These are phyloP conservation scores for Yamadazyma atmosphaerica DNA, from an alignment of 1,139 yeast genomes.

Conservation along the genomic window DNA sequence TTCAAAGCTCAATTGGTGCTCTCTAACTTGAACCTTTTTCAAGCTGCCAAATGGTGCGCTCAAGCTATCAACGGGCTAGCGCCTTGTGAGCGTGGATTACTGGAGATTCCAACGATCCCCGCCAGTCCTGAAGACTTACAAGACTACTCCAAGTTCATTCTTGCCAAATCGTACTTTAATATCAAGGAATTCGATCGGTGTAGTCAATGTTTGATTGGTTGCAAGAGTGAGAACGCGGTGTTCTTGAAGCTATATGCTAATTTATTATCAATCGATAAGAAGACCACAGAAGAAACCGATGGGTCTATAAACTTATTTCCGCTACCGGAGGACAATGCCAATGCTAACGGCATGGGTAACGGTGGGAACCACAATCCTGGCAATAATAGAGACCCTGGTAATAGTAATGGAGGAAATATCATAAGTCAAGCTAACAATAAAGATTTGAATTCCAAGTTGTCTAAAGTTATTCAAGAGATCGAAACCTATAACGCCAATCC, in stretches of 20 bases:
- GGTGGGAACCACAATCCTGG: constrained; percentile 12
- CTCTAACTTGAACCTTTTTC: constrained; percentile 52
- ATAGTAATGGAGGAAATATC: constrained; percentile 7
- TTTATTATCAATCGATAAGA: constrained; percentile 73
- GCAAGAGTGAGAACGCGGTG: constrained; percentile 53
- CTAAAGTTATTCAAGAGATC: constrained; percentile 46
- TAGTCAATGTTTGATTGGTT: constrained; percentile 54
- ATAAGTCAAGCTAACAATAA: constrained; percentile 14
- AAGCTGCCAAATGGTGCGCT: constrained; percentile 79
- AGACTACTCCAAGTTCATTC: constrained; percentile 36
- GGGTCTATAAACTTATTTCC: constrained; percentile 45
- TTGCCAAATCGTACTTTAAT: constrained; percentile 77
- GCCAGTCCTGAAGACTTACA: constrained; percentile 28
- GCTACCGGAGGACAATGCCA: constrained; percentile 9
- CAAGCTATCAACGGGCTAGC: constrained; percentile 64
- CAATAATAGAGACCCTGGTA: constrained; percentile 2
- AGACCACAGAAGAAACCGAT: constrained; percentile 70
- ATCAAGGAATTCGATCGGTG: constrained; percentile 87
- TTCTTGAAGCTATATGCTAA: constrained; percentile 71
- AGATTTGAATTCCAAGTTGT: constrained; percentile 29
- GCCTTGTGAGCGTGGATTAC: background rate
- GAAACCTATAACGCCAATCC: constrained; percentile 28
- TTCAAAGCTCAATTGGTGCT: constrained; percentile 18
- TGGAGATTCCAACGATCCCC: constrained; percentile 9
- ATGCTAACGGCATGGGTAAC: constrained; percentile 10